phyloP scores from a whole-genome alignment of 345 rosid species.

The Hibiscus tridactylites region DNA sequence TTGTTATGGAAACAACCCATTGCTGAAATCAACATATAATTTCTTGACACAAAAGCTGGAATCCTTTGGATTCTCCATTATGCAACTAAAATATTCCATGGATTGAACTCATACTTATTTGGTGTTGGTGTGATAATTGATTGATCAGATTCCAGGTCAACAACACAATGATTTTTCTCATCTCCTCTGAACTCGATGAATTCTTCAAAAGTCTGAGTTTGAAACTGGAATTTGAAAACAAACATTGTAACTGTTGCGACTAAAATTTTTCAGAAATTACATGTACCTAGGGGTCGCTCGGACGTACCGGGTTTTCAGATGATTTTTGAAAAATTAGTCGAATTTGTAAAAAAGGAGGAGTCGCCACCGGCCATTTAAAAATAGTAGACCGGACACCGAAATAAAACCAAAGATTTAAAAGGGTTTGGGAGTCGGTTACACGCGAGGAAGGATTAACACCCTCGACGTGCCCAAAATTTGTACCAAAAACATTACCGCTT shows the following conservation, averaged over 20 bases:
- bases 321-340: too few species aligned
- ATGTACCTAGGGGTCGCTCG: too few species aligned
- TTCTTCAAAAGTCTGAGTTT: slow-evolving; percentile 43
- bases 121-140: slow-evolving; percentile 11
- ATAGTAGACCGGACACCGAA: too few species aligned
- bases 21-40: slow-evolving; percentile 15
- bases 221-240: slow-evolving; percentile 66
- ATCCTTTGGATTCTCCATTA: slow-evolving; percentile 34
- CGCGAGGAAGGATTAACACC: too few species aligned
- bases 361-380: too few species aligned
- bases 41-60: slow-evolving; percentile 34
- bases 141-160: slow-evolving; percentile 16
- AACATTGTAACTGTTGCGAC: slow-evolving; percentile 4
- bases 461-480: too few species aligned
- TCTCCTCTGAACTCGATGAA: slow-evolving; percentile 15
- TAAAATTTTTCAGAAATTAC: too few species aligned
- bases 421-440: too few species aligned
- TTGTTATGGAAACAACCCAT: not conserved
- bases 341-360: too few species aligned
- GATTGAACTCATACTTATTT: slow-evolving; percentile 30
- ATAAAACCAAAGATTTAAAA: too few species aligned
- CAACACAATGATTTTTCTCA: not conserved
- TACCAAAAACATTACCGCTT: too few species aligned
- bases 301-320: too few species aligned
- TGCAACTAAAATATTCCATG: slow-evolving; percentile 25